Evolutionary conservation across 768 basidiomycete genomes (phyloP), one percentile per base, ranked within the genome.

Genomic region (Hortiboletus flavorubellus): DNA sequence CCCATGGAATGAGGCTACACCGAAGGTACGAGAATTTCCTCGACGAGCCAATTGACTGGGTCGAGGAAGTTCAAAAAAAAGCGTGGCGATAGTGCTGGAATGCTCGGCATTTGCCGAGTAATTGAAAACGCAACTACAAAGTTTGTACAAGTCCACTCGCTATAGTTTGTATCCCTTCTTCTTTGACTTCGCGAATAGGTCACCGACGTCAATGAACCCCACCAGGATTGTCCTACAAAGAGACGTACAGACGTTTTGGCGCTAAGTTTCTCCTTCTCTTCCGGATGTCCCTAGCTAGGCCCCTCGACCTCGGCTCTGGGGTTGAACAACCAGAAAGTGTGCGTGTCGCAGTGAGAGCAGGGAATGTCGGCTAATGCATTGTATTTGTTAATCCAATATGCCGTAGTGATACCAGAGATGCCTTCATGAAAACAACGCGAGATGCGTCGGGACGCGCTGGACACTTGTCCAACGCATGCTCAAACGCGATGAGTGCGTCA

Each of bases 1-100:
- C 67, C 63, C 68, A 71, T 67, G 67, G 69, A 72, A 72, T 69
- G 69, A 72, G 71, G 64, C 71, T 44, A 34, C 59, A 50, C 23
- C 59, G 46, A 54, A 55, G 66, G 61, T 49, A 31, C 29, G 35
- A 38, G 39, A 3, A 8, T 11, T 47, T 60, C 60, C 53, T 55
- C 60, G 52, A 51, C 50, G 46, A 62, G 71, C 67, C 62, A 71
- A 68, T 67, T 60, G 51, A 69, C 70, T 68, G 68, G 70, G 60
- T 51, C 16, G 26, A 45, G 15, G 3, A 34, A 34, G 53, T 46
- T 16, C 5, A 23, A 16, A 26, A 9, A 16, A 29, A 31, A 50
- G 5, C 9, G 14, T 1, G 1, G 9, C 35, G 2, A 21, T 21
- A 21, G 21, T 18, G 29, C 11, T 29, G 12, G 5, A 5, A n/a